Base-by-base conservation (phyloP, 108 stramenopile species). In the Nitzschia sp. region DNA sequence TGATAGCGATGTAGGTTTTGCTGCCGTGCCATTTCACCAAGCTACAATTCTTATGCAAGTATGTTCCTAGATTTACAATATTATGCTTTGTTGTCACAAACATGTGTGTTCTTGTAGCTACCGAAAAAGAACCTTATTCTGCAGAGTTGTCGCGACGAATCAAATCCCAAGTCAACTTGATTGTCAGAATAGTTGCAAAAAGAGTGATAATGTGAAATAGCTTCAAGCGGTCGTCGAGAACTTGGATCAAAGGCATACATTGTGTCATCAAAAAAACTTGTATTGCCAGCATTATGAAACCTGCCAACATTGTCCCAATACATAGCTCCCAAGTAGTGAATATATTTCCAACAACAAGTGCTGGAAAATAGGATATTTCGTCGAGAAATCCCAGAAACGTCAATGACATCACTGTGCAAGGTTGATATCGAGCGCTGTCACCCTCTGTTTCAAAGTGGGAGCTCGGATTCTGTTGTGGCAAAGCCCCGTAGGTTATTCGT, bases 341-440 rank as follows among this genome's bases (percentile, higher is more conserved):
- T 6, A 90, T 55, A 5, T 81, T 61, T 39, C 84, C 89, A 57
- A 90, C 48, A 57, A 90, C 55, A 10, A 90, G 71, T 6, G 80
- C 75, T 41, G 89, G 89, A 65, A 90, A 90, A 57, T 90, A 90
- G 15, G 78, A 79, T 5, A 90, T 57, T 72, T 90, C 89, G 58
- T 90, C 89, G 41, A 90, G 60, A 39, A 82, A 80, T 41, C 86
- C 89, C 21, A 87, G 44, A 10, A 75, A 34, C 61, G 86, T 87
- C 56, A 90, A 72, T 10, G 80, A 70, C 17, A 78, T 57, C 0
- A 89, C 77, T 60, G 73, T 66, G 71, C 67, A 70, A 7, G 81
- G 78, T 60, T 51, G 12, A 39, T 72, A 38, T 53, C 42, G 12
- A 3, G 29, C 29, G 5, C 29, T 34, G 5, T 34, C 29, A 34